Evolutionary conservation across 1,284 basidiomycete genomes (phyloP).

Genomic region (Vanrija sp.): DNA sequence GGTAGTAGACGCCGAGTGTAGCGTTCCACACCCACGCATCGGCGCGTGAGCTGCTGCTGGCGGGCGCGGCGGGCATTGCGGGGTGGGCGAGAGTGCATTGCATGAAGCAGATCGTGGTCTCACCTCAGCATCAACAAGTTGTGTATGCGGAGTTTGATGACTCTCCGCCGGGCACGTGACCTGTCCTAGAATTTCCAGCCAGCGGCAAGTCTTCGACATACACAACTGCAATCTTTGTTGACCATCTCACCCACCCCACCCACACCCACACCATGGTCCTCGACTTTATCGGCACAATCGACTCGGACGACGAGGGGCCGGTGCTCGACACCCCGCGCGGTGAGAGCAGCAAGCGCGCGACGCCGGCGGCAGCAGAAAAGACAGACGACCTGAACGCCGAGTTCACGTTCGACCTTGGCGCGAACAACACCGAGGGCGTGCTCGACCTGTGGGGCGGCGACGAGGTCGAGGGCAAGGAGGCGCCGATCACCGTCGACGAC

Average conservation of each 20-base stretch:
- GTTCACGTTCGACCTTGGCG: slow-evolving; percentile 75
- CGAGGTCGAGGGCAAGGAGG: slow-evolving; percentile 48
- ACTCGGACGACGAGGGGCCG: slow-evolving; percentile 48
- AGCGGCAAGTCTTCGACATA: too few relatives aligned
- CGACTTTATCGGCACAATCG: slow-evolving; percentile 50
- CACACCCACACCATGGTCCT: slow-evolving; percentile 23
- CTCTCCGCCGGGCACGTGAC: not conserved
- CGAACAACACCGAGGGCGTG: slow-evolving; percentile 54
- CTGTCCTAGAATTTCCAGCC: slow-evolving; percentile 15
- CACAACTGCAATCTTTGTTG: not conserved
- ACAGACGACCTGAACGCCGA: slow-evolving; percentile 69
- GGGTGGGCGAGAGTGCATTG: not conserved
- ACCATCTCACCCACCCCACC: slow-evolving; percentile 1
- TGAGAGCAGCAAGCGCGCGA: slow-evolving; percentile 17
- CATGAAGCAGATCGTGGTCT: not conserved
- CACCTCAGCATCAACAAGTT: not conserved
- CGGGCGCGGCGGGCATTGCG: not conserved
- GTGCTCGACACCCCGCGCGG: slow-evolving; percentile 19
- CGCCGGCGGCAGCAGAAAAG: slow-evolving; percentile 41
- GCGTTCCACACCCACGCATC: slow-evolving; percentile 25
- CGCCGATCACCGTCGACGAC: slow-evolving; percentile 82
- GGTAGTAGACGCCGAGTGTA: slow-evolving; percentile 25
- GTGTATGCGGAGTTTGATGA: not conserved
- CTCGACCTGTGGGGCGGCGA: slow-evolving; percentile 43
- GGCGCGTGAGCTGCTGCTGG: not conserved